Evolutionary conservation across 1,284 basidiomycete species (phyloP).

Genomic region (Pseudomicrostroma phylloplanum): DNA sequence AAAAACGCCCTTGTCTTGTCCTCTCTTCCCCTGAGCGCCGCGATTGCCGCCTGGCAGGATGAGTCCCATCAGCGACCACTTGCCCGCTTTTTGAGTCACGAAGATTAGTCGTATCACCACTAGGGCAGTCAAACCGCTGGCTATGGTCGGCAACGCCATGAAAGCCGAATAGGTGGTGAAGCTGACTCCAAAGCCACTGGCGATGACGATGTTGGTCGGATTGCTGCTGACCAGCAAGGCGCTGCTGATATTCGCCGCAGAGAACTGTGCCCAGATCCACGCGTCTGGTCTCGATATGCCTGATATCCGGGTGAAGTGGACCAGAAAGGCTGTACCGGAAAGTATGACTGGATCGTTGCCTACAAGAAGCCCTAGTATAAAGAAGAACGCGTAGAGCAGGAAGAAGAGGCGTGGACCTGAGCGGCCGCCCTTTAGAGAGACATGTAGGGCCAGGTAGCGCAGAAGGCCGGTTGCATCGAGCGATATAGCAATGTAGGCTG

Average conservation of each 20-base stretch:
- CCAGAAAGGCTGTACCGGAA: conserved; percentile 71
- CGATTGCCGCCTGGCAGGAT: too few species aligned
- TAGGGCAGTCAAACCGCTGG: conserved; percentile 29
- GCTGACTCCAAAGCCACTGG: conserved; percentile 40
- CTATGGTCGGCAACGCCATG: conserved; percentile 43
- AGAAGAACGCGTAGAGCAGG: conserved; percentile 74
- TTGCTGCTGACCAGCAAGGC: conserved; percentile 52
- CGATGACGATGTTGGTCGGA: conserved; percentile 53
- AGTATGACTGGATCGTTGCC: conserved; percentile 64
- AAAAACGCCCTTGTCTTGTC: too few species aligned
- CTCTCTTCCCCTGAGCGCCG: too few species aligned
- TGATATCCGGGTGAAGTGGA: conserved; percentile 73
- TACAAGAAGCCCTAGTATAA: conserved; percentile 68
- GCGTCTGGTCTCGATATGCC: conserved; percentile 60
- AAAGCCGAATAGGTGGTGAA: conserved; percentile 46
- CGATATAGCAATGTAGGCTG: conserved; percentile 85
- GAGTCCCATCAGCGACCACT: too few species aligned
- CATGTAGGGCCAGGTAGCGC: conserved; percentile 77
- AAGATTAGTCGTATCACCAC: conserved; percentile 33
- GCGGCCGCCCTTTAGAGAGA: conserved; percentile 53
- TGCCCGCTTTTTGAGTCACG: too few species aligned
- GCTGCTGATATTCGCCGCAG: conserved; percentile 68
- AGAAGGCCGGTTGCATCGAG: conserved; percentile 84
- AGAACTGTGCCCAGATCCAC: conserved; percentile 66
- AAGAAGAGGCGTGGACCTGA: conserved; percentile 59